Evolutionary conservation across 2,329 filamentous ascomycete genomes (phyloP), one percentile per base, ranked within the genome.

Genomic region (Colletotrichum tabaci): DNA sequence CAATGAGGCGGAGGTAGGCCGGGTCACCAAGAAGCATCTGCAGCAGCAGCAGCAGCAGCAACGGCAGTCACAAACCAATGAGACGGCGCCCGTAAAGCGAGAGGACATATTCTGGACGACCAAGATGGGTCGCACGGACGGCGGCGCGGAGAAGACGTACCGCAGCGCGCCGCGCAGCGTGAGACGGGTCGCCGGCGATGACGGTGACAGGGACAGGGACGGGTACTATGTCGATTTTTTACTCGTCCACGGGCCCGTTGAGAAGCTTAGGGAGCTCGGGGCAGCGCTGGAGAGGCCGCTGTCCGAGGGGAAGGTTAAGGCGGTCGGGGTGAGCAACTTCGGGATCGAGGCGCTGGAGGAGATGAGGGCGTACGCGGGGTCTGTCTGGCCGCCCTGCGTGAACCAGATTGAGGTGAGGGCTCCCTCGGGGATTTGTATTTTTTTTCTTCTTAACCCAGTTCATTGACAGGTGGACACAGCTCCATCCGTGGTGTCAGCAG

Each of bases 291-390:
- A 94, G 81, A 87, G 82, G 77, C 79, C 92, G 50, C 82, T 89
- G 71, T 82, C 84, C 16, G 87, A 90, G 74, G 91, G 91, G 6
- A 89, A 85, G 74, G 86, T 88, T 52, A 89, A 86, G 80, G 87
- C 86, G 47, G 93, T 94, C 76, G 92, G 93, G 0, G 92, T 94
- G 63, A 93, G 91, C 79, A 94, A 94, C 77, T 94, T 89, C 76
- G 90, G 91, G 2, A 87, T 91, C 58, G 85, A 87, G 53, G 90
- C 93, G 77, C 88, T 94, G 30, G 88, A 94, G 77, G 90, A 92
- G 80, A 85, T 94, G 84, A 91, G 89, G 79, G 79, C 80, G 38
- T 91, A 89, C 79, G 91, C 91, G n/a, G 87, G 86, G 57, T 23
- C 21, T 23, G 82, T 88, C 3, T 93, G 88, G 87, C 92, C 92